These are phyloP conservation scores for Kitagawia praeruptora DNA, from an alignment of 129 eudicot species.

Conservation along the genomic window DNA sequence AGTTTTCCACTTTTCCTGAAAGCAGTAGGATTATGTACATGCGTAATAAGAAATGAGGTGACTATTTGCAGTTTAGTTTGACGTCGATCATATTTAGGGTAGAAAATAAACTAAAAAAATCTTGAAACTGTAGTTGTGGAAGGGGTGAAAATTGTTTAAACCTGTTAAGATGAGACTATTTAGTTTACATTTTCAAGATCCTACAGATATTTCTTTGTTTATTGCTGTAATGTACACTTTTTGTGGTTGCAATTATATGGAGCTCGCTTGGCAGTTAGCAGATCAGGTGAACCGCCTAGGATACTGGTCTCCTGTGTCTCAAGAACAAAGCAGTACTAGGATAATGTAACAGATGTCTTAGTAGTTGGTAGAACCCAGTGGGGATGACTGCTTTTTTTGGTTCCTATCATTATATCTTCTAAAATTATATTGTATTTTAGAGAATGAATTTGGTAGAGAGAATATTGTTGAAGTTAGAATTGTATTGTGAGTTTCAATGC, in stretches of 20 bases:
- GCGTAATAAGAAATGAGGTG: not conserved
- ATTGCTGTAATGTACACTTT: not conserved
- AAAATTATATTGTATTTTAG: not conserved
- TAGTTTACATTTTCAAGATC: not conserved
- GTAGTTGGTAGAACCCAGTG: not conserved
- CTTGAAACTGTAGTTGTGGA: not conserved
- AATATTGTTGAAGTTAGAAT: not conserved
- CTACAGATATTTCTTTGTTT: not conserved
- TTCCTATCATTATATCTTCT: not conserved
- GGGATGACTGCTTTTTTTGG: not conserved
- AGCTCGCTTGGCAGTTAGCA: not conserved
- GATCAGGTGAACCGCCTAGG: not conserved
- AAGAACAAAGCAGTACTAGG: not conserved
- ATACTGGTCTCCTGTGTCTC: not conserved
- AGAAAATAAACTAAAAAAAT: not conserved
- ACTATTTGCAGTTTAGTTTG: not conserved
- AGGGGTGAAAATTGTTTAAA: not conserved
- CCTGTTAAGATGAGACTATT: not conserved
- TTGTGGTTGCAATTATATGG: not conserved
- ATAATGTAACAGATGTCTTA: not conserved
- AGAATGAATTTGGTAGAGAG: not conserved
- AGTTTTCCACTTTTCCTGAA: not conserved
- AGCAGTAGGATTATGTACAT: not conserved
- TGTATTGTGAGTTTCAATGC: not conserved
- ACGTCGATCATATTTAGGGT: not conserved